Evolutionary conservation across 1,284 basidiomycete species (phyloP).

Genomic region (Pseudozyma hubeiensis): DNA sequence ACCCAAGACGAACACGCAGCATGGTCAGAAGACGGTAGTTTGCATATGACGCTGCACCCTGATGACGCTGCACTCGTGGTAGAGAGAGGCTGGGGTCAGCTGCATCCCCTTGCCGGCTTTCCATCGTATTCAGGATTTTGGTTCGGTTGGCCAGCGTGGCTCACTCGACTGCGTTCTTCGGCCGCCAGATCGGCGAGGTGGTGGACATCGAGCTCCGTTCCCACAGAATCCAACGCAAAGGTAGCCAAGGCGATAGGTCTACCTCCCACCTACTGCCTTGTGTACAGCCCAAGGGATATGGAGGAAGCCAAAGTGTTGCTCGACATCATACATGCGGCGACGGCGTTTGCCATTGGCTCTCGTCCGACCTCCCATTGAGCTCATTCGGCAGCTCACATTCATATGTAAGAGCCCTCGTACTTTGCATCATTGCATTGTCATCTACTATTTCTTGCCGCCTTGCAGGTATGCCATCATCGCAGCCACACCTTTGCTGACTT

Average conservation of each 20-base stretch:
- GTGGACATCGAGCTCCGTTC: slow-evolving; percentile 34
- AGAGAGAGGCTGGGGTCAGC: slow-evolving; percentile 46
- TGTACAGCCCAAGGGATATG: slow-evolving; percentile 46
- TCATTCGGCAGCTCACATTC: not conserved
- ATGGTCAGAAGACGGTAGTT: slow-evolving; percentile 31
- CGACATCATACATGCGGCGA: slow-evolving; percentile 36
- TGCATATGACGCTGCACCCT: slow-evolving; percentile 50
- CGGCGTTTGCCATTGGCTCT: slow-evolving; percentile 39
- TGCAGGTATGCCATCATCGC: slow-evolving; percentile 49
- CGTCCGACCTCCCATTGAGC: slow-evolving; percentile 4
- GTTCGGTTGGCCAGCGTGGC: slow-evolving; percentile 44
- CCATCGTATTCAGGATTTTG: slow-evolving; percentile 44
- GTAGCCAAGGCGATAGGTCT: slow-evolving; percentile 27
- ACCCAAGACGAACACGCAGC: not conserved
- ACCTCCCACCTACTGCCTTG: slow-evolving; percentile 52
- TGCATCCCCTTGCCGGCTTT: slow-evolving; percentile 50
- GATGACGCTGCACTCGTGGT: slow-evolving; percentile 43
- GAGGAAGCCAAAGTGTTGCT: slow-evolving; percentile 38
- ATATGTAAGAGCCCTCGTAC: not conserved
- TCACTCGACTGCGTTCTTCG: slow-evolving; percentile 10
- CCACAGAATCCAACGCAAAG: not conserved
- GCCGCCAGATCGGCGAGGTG: slow-evolving; percentile 21
- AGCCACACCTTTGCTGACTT: slow-evolving; percentile 59
- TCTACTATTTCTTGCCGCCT: slow-evolving; percentile 25
- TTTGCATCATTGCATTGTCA: not conserved